These are phyloP conservation scores for Filobasidium wieringae DNA, from an alignment of 768 basidiomycete species.

Conservation along the genomic window DNA sequence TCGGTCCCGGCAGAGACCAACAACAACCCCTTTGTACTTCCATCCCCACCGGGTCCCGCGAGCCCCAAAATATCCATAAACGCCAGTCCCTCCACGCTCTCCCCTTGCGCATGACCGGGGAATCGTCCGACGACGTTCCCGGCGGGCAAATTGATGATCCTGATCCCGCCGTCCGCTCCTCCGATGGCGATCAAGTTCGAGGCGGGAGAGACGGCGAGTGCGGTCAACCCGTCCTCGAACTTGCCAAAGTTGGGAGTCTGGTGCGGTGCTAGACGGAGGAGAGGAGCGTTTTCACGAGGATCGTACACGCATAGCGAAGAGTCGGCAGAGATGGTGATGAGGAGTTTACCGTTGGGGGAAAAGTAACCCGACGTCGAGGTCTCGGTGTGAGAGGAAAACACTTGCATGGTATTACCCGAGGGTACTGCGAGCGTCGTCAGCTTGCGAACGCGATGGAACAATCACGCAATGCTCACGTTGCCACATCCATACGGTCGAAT, in stretches of 20 bases:
- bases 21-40: constrained; percentile 41
- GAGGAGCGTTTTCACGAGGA: constrained; percentile 59
- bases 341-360: constrained; percentile 84
- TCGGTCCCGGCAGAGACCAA: constrained; percentile 84
- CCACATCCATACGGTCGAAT: constrained; percentile 93
- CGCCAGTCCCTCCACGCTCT: constrained; percentile 74
- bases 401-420: constrained; percentile 87
- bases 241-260: constrained; percentile 6
- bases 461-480: constrained; percentile 52
- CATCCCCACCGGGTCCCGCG: constrained; percentile 28
- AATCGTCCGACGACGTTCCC: constrained; percentile 69
- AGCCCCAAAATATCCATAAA: constrained; percentile 67
- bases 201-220: constrained; percentile 68
- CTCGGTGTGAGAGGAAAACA: constrained; percentile 80
- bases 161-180: constrained; percentile 69
- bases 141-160: constrained; percentile 73
- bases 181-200: constrained; percentile 88
- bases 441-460: not conserved
- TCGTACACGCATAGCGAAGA: constrained; percentile 84
- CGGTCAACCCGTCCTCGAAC: constrained; percentile 60
- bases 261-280: constrained; percentile 62
- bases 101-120: constrained; percentile 70
- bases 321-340: constrained; percentile 73
- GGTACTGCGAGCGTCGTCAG: constrained; percentile 69
- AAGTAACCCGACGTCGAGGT: constrained; percentile 78